These are phyloP conservation scores for Fusarium sp. DNA, from an alignment of 2,329 filamentous ascomycete genomes.

Conservation along the genomic window DNA sequence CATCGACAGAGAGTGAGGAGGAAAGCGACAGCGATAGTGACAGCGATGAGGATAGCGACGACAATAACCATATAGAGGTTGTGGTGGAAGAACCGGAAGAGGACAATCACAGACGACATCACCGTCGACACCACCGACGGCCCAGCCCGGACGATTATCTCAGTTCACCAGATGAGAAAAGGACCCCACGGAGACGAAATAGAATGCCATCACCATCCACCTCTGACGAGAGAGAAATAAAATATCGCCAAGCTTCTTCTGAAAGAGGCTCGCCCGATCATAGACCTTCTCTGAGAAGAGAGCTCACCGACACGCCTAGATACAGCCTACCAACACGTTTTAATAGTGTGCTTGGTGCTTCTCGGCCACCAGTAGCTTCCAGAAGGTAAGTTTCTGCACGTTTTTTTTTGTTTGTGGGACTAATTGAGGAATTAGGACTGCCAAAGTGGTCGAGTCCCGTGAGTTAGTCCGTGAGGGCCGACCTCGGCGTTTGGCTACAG, in stretches of 20 bases:
- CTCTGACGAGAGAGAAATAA: slow-evolving; percentile 46
- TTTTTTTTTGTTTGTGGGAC: not conserved
- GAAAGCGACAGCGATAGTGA: slow-evolving; percentile 32
- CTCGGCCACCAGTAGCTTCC: slow-evolving; percentile 53
- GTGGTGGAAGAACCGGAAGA: slow-evolving; percentile 50
- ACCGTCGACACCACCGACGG: slow-evolving; percentile 25
- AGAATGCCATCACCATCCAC: slow-evolving; percentile 41
- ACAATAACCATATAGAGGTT: slow-evolving; percentile 41
- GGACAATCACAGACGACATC: slow-evolving; percentile 39
- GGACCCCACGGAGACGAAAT: slow-evolving; percentile 38
- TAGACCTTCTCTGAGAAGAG: slow-evolving; percentile 47
- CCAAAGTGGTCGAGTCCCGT: slow-evolving; percentile 44
- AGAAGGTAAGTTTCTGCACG: slow-evolving; percentile 45
- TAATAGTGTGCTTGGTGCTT: slow-evolving; percentile 51
- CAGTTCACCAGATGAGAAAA: slow-evolving; percentile 45
- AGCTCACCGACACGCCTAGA: slow-evolving; percentile 50
- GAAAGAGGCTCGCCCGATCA: slow-evolving; percentile 49
- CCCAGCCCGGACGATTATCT: slow-evolving; percentile 48
- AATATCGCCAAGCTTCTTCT: slow-evolving; percentile 44
- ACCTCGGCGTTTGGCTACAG: slow-evolving; percentile 30
- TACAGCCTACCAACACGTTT: slow-evolving; percentile 45
- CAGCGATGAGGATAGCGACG: slow-evolving; percentile 31
- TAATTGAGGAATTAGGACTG: slow-evolving; percentile 31
- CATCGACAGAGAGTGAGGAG: slow-evolving; percentile 31
- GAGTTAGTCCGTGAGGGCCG: slow-evolving; percentile 44